These are phyloP conservation scores for Chaetomiaceae sp. DNA, from an alignment of 2,329 filamentous ascomycete species.

Conservation along the genomic window DNA sequence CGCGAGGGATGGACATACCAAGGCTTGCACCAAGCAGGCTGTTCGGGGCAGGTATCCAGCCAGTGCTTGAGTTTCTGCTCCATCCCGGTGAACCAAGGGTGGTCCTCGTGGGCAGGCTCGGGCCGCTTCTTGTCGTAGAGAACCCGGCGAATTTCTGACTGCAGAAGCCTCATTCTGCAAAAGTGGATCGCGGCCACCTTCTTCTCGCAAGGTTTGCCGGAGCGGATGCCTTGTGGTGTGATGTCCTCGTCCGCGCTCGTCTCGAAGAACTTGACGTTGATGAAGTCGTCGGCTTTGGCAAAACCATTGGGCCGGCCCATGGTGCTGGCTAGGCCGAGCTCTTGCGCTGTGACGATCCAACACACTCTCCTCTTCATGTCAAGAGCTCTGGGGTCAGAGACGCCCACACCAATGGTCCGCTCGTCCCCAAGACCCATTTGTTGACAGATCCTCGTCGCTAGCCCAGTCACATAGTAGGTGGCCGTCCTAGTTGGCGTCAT, in stretches of 20 bases:
- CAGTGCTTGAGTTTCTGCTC: conserved; percentile 73
- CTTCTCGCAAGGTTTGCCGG: conserved; percentile 68
- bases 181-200: conserved; percentile 92
- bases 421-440: conserved; percentile 85
- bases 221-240: conserved; percentile 67
- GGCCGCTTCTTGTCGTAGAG: conserved; percentile 80
- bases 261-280: conserved; percentile 83
- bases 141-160: conserved; percentile 80
- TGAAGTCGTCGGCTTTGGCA: conserved; percentile 72
- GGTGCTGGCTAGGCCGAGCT: conserved; percentile 80
- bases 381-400: conserved; percentile 67
- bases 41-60: conserved; percentile 70
- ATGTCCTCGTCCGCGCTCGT: conserved; percentile 80
- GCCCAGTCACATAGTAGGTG: conserved; percentile 87
- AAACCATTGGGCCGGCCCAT: conserved; percentile 85
- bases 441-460: conserved; percentile 83
- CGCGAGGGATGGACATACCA: conserved; percentile 55
- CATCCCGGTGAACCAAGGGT: conserved; percentile 85
- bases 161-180: conserved; percentile 82
- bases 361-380: conserved; percentile 86
- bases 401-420: conserved; percentile 68
- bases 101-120: conserved; percentile 70
- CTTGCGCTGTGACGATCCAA: conserved; percentile 86
- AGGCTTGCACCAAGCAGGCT: conserved; percentile 66
- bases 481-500: conserved; percentile 88